Percentiles rank a stretch among this genome's conserved stretches.
Conservation (phyloP, 78 protist species). For the Dictyostelium brefeldianum region DNA sequence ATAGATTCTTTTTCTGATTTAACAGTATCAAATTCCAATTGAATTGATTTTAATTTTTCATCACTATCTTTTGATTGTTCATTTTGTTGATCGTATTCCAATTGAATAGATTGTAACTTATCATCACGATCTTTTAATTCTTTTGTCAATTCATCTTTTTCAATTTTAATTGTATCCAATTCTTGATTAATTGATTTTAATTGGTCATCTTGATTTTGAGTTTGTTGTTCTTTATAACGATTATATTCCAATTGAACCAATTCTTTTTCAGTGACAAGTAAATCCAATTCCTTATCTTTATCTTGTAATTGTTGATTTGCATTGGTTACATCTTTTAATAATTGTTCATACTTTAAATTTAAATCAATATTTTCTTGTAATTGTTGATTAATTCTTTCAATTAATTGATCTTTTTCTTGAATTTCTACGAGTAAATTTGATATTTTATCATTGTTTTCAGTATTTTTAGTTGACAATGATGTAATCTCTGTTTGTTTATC, state of each 20-base stretch:
- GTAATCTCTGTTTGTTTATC: no score
- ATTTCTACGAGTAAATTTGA: neutral
- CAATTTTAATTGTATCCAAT: neutral
- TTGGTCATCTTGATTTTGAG: neutral
- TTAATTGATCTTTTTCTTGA: neutral
- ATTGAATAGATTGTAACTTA: slow-evolving; percentile 1
- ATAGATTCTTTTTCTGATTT: neutral
- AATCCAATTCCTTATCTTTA: neutral
- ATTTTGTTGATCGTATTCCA: neutral
- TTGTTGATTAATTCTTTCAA: slow-evolving; percentile 5
- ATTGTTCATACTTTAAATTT: slow-evolving; percentile 9
- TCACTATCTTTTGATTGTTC: neutral
- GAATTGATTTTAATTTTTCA: neutral
- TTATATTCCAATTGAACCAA: neutral
- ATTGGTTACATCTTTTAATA: neutral
- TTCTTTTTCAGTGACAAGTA: neutral
- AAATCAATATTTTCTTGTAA: slow-evolving; percentile 2
- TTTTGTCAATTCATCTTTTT: neutral
- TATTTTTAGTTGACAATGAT: no score
- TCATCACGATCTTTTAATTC: neutral
- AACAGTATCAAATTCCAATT: neutral
- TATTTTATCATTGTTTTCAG: neutral
- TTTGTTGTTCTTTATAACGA: neutral
- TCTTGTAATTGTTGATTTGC: neutral
- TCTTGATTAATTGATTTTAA: neutral